Conservation (phyloP, 208 protist species). For the Crithidia fasciculata region DNA sequence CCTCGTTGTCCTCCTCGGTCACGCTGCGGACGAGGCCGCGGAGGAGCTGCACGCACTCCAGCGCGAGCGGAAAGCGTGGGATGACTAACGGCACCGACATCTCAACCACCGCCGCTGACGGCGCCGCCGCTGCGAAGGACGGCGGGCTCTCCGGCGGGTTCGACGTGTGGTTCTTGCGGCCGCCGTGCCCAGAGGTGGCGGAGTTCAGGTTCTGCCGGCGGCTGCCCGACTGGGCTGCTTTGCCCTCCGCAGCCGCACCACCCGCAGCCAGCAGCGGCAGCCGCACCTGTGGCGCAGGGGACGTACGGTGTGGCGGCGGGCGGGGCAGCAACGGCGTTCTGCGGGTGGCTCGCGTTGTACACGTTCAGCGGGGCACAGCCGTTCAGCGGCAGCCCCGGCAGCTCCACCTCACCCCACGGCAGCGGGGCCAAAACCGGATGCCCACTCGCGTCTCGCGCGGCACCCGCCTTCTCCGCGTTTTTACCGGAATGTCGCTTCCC, state of each 20-base stretch:
- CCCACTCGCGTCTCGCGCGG: conserved; percentile 15
- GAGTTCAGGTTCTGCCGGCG: conserved; percentile 2
- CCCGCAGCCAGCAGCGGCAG: not conserved
- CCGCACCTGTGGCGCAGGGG: conserved; percentile 9
- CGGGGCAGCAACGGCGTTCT: conserved; percentile 27
- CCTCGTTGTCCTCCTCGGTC: conserved; percentile 39
- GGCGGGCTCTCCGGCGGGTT: conserved; percentile 4
- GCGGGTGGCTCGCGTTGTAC: conserved; percentile 67
- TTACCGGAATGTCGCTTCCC: conserved; percentile 18
- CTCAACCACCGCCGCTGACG: conserved; percentile 9
- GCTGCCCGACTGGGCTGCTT: not conserved
- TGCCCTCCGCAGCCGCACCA: not conserved
- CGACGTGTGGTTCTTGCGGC: not conserved
- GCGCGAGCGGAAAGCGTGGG: conserved; percentile 56
- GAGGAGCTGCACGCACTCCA: conserved; percentile 63
- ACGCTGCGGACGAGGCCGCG: conserved; percentile 58
- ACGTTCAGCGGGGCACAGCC: conserved; percentile 53
- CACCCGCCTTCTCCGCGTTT: conserved; percentile 1
- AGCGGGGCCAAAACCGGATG: conserved; percentile 30
- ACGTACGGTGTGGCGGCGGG: conserved; percentile 46
- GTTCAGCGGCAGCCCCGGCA: conserved; percentile 59
- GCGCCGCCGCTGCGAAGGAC: not conserved
- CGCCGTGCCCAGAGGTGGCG: not conserved
- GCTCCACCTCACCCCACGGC: conserved; percentile 53
- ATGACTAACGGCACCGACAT: conserved; percentile 51